Evolutionary conservation across 139 green algal species (phyloP).

Genomic region (Gonium pectorale): DNA sequence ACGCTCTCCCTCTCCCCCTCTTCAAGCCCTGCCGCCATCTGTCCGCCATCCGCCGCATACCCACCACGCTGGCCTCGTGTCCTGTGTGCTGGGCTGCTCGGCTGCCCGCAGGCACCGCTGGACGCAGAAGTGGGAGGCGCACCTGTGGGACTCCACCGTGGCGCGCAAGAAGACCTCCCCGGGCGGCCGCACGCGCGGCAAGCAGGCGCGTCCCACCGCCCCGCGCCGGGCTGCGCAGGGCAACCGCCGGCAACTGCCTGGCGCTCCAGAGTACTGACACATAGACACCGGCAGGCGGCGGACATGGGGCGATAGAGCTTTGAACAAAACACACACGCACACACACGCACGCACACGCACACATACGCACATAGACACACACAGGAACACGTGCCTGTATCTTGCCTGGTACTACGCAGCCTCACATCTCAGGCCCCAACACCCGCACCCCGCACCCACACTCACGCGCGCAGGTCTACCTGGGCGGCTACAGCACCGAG

Average conservation of each 20-base stretch:
- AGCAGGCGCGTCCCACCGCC: conserved; percentile 59
- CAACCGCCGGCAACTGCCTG: no score
- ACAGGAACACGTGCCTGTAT: no score
- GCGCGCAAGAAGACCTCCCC: conserved; percentile 23
- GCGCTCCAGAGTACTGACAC: no score
- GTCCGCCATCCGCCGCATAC: not conserved
- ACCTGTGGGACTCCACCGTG: conserved; percentile 79
- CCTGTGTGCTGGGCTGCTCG: no score
- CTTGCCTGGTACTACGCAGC: no score
- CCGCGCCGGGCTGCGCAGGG: no score
- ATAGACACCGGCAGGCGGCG: no score
- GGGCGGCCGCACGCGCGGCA: conserved; percentile 70
- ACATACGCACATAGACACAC: no score
- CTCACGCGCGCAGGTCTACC: conserved; percentile 67
- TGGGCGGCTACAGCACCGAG: conserved; percentile 82
- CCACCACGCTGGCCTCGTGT: no score
- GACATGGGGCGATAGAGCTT: no score
- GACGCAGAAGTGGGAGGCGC: conserved; percentile 82
- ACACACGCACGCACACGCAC: no score
- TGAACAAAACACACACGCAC: no score
- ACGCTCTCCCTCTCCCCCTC: not conserved
- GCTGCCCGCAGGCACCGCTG: conserved; percentile 76
- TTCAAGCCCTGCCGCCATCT: not conserved
- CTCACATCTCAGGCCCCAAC: not conserved
- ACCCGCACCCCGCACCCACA: not conserved